A percentile compares a stretch with the other conserved stretches of the same genome.
Conservation (phyloP, 1,284 basidiomycete genomes). For the Xerocomus amazonicus region DNA sequence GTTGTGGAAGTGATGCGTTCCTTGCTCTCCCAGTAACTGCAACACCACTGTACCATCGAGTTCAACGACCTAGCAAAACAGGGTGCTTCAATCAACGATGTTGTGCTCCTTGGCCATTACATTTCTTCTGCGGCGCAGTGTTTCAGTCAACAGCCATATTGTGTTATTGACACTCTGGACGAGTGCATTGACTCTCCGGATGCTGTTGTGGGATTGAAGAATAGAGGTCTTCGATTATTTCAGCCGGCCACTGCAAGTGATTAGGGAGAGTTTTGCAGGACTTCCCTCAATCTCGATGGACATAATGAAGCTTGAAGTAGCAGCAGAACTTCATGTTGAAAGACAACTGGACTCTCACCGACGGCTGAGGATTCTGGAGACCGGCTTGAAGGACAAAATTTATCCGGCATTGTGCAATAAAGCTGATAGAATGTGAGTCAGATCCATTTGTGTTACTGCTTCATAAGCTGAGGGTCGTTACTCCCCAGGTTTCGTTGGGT, state of each 20-base stretch:
- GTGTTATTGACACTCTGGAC: slow-evolving; percentile 14
- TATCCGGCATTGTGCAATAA: not conserved
- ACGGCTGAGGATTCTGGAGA: not conserved
- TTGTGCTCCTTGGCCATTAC: not conserved
- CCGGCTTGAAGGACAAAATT: slow-evolving; percentile 10
- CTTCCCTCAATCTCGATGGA: slow-evolving; percentile 6
- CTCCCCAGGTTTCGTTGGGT: slow-evolving; percentile 8
- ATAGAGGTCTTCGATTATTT: slow-evolving; percentile 5
- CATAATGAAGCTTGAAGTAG: not conserved
- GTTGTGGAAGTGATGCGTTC: slow-evolving; percentile 12
- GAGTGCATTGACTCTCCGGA: slow-evolving; percentile 10
- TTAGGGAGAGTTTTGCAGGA: not conserved
- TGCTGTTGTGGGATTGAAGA: not conserved
- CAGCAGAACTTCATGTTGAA: slow-evolving; percentile 1
- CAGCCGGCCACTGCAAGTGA: slow-evolving; percentile 12
- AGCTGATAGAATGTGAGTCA: slow-evolving; percentile 11
- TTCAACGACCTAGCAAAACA: not conserved
- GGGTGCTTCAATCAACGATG: not conserved
- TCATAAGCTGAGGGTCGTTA: not conserved
- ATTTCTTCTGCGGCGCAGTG: not conserved
- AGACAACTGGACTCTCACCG: slow-evolving; percentile 13
- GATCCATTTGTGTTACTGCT: not conserved
- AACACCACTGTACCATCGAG: not conserved
- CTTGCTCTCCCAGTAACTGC: slow-evolving; percentile 12
- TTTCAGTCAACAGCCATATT: not conserved